Base-by-base conservation (phyloP, 2,329 filamentous ascomycete species). In the Eutypa lata region DNA sequence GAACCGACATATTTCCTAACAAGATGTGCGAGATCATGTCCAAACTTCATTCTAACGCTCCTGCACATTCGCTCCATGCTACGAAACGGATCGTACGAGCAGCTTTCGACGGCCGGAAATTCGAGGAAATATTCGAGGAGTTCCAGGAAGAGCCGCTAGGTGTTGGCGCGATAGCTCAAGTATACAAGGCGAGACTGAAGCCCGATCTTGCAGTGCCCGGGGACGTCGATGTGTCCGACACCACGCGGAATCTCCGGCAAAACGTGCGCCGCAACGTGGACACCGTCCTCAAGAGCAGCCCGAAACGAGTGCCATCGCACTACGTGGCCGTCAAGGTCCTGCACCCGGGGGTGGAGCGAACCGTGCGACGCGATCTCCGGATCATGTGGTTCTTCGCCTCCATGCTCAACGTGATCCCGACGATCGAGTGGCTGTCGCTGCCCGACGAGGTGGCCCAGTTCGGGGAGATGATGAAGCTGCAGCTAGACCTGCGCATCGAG, bases 391-490 rank as follows among this genome's bases (percentile, higher is more conserved):
- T 96, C 73, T 97, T 99, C 65, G 94, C 94, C 16, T 80, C 83
- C 0, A 65, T 89, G 6, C 86, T 99, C 61, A 96, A 97, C 70
- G 75, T 82, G 2, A 88, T 99, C 31, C 94, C 94, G 1, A 96
- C 92, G 0, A 94, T 99, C 66, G 91, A 97, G 71, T 99, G 94
- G 94, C 79, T 99, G 6, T 97, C 93, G 0, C 83, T 99, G 8
- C 94, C 94, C 0, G 93, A 97, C 61, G 94, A 99, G 69, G 94
- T 97, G 3, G 74, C 80, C 14, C 91, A 97, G 65, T 99, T 99
- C 66, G 93, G 92, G 22, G 89, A 95, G 67, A 99, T 99, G 94
- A 99, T 99, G 94, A 88, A 88, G 64, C 77, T 97, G n/a, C 94
- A 99, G 68, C 79, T 99, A 2, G 94, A 99, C 71, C 79, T 99